Evolutionary conservation across 345 rosid genomes (phyloP).

Genomic region (Alliaria petiolata): DNA sequence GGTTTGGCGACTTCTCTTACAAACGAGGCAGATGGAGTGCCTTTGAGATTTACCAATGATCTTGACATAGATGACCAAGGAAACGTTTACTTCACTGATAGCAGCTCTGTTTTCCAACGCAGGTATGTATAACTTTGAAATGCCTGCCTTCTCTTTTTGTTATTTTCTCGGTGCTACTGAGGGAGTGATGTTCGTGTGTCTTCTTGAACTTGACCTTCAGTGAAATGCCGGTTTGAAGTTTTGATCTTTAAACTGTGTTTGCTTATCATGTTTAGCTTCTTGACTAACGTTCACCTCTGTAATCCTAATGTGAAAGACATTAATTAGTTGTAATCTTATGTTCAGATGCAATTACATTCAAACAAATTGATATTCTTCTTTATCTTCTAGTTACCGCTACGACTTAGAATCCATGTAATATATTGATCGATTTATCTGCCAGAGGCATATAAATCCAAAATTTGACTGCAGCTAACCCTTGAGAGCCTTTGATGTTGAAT

Average conservation of each 20-base stretch:
- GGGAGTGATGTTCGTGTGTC: not conserved
- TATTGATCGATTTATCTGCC: not conserved
- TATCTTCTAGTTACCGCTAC: too few relatives aligned
- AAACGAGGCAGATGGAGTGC: constrained; percentile 79
- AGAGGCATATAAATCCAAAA: not conserved
- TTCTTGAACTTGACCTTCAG: not conserved
- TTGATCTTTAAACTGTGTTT: not conserved
- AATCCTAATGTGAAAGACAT: too few relatives aligned
- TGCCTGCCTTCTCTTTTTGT: not conserved
- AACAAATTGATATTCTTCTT: too few relatives aligned
- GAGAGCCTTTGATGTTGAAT: not conserved
- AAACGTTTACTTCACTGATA: constrained; percentile 86
- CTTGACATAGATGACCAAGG: constrained; percentile 88
- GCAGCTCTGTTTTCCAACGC: constrained; percentile 75
- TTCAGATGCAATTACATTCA: too few relatives aligned
- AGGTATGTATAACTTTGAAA: constrained; percentile 39
- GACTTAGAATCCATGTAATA: not conserved
- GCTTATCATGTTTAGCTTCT: not conserved
- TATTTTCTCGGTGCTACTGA: too few relatives aligned
- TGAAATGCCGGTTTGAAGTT: not conserved
- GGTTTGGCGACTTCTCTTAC: constrained; percentile 74
- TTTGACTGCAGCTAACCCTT: not conserved
- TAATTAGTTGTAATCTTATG: too few relatives aligned
- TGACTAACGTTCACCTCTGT: too few relatives aligned
- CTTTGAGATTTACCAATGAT: constrained; percentile 76